Conservation (phyloP, 257 asterid species). For the Fraxinus pennsylvanica region DNA sequence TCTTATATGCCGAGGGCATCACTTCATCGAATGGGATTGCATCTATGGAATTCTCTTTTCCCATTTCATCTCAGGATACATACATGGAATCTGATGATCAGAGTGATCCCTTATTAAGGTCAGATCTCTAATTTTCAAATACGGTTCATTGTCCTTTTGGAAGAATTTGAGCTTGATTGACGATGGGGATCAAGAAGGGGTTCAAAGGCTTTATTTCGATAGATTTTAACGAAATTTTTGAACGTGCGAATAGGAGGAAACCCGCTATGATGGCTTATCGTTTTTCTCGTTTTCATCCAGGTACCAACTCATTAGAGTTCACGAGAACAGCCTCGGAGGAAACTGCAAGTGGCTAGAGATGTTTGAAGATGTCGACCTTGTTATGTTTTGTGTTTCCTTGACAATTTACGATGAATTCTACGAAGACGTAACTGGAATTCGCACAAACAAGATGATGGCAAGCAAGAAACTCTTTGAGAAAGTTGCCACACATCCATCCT, state of each 20-base stretch:
- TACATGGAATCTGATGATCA: conserved; percentile 68
- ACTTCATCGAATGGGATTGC: conserved; percentile 76
- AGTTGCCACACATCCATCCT: conserved; percentile 54
- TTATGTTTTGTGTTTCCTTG: conserved; percentile 68
- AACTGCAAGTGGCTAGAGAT: conserved; percentile 86
- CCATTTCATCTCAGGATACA: conserved; percentile 53
- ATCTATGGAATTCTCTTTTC: conserved; percentile 68
- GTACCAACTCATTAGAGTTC: conserved; percentile 73
- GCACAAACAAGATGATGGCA: conserved; percentile 67
- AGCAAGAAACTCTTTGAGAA: conserved; percentile 60
- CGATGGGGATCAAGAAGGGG: too few species aligned
- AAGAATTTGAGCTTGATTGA: neutral
- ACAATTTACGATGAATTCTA: conserved; percentile 62
- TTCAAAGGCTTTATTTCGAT: too few species aligned
- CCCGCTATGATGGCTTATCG: neutral
- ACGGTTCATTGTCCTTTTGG: neutral
- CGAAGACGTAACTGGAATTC: conserved; percentile 53
- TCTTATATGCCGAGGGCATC: conserved; percentile 77
- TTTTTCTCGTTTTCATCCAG: conserved; percentile 41
- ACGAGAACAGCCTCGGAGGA: conserved; percentile 66
- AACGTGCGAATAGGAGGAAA: too few species aligned
- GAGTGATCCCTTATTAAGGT: conserved; percentile 52
- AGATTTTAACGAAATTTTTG: too few species aligned
- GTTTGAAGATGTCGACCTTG: conserved; percentile 79
- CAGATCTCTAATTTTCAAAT: conserved; percentile 2